Evolutionary conservation across 2,329 filamentous ascomycete species (phyloP).

Genomic region (Scorias spongiosa): DNA sequence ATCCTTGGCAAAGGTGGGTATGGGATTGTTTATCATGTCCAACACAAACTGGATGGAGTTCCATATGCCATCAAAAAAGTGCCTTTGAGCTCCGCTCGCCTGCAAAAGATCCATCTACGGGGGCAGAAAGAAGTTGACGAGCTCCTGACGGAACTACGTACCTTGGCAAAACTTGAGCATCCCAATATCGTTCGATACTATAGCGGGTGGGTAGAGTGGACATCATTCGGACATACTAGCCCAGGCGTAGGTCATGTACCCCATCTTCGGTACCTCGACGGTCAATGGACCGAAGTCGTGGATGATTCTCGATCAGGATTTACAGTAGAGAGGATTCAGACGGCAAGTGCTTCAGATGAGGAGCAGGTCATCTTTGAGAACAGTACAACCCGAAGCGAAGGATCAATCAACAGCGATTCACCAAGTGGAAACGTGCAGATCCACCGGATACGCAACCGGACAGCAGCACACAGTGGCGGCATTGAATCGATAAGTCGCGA

Average conservation of each 20-base stretch:
- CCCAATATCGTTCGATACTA: slow-evolving; percentile 53
- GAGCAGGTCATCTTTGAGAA: slow-evolving; percentile 28
- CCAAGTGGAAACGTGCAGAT: slow-evolving; percentile 9
- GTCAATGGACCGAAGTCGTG: neutral
- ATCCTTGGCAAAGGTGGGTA: slow-evolving; percentile 51
- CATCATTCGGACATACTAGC: slow-evolving; percentile 4
- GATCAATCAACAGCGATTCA: neutral
- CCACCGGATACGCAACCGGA: slow-evolving; percentile 21
- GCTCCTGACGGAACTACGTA: slow-evolving; percentile 45
- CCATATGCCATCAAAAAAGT: slow-evolving; percentile 55
- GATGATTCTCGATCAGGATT: neutral
- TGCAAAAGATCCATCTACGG: slow-evolving; percentile 36
- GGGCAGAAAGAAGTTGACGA: slow-evolving; percentile 39
- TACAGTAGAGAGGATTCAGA: neutral
- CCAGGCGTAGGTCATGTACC: neutral
- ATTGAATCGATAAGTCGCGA: slow-evolving; percentile 31
- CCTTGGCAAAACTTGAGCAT: slow-evolving; percentile 47
- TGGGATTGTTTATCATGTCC: slow-evolving; percentile 47
- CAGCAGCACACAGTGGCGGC: slow-evolving; percentile 22
- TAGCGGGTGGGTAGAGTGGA: slow-evolving; percentile 46
- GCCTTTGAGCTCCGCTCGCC: slow-evolving; percentile 36
- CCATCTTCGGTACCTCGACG: neutral
- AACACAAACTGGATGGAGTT: slow-evolving; percentile 44
- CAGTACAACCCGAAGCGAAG: slow-evolving; percentile 8
- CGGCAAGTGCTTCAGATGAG: slow-evolving; percentile 3